Evolutionary conservation across 306 rosid species (phyloP), one percentile per base, ranked within the genome.

Genomic region (Crotalaria pallida): DNA sequence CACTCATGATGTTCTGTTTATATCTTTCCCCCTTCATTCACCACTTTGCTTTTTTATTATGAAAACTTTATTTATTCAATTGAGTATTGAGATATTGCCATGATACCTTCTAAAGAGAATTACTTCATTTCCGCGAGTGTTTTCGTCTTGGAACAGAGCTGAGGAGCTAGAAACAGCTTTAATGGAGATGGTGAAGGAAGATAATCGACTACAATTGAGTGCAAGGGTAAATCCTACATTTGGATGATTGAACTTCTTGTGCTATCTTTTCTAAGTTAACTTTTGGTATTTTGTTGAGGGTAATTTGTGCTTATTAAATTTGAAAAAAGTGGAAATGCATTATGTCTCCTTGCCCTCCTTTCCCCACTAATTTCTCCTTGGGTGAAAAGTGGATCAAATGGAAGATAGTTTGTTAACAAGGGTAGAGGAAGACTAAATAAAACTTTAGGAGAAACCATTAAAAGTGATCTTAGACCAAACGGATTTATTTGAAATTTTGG

Each of bases 151-250:
- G 83, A 67, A 64, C 84, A 94, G 99, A 81, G 85, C 99, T 18
- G 96, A 94, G 79, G 99, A 91, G 84, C 85, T 94, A 63, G 97
- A 94, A 87, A 94, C 96, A 49, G 96, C 97, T 71, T 83, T 91
- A 7, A 78, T 88, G 96, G 98, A 94, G 83, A 87, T 87, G 88
- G 97, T 91, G 77, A 63, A 79, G 81, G 82, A 78, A 76, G 97
- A 94, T 79, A 94, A 94, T 69, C 84, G 91, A 50, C 85, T 77
- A 71, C 79, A 87, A 80, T 72, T 94, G 80, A 83, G 77, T 79
- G 97, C 97, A 75, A 88, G 81, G 97, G 99, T 91, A 91, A 56
- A 71, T 74, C 70, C 77, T 27, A 50, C 56, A 43, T 81, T 73
- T 77, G 71, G 74, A 53, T 27, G 41, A 72, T 66, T 81, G 58